Evolutionary conservation across 2,329 filamentous ascomycete species (phyloP), one percentile per base, ranked within the genome.

Genomic region (Teratosphaeria destructans): DNA sequence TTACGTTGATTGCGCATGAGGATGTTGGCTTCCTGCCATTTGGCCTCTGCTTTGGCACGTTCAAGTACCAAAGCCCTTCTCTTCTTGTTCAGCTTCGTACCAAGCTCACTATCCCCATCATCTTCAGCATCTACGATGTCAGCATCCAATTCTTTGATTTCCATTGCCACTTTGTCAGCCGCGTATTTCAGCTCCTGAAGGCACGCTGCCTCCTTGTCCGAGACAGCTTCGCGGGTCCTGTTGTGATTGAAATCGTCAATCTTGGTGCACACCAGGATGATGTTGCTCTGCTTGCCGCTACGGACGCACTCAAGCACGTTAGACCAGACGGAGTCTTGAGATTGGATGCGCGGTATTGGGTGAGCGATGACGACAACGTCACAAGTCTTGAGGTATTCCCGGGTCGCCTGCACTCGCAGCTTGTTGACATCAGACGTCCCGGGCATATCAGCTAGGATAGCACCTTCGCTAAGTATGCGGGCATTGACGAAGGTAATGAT

Each of bases 401-500:
- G 56, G 1, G 66, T 64, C 1, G 49, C 47, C n/a, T 64, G 54
- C 7, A 67, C 63, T 19, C 64, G 56, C 1, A 53, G 39, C 11
- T 49, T 56, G 54, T 66, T 64, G 35, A 54, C 59, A 55, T 68
- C 66, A 2, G 57, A 55, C 12, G 64, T 56, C 1, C 66, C 67
- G 1, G 67, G 64, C 2, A 61, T 55, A 53, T 68, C 67, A 3
- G 65, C 61, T 26, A 67, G 27, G 3, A 61, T 37, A 2, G 64
- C 29, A 7, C 66, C 66, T 3, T 52, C 57, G 7, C 62, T 56
- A n/a, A 66, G 63, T 14, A 68, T 26, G 14, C 59, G 39, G 19
- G 58, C 53, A 11, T 63, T 47, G 39, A 52, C 49, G 27, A 61
- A 60, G 1, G 64, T 58, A 8, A 53, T 29, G 4, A 63, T 35